Base-by-base conservation (phyloP, 352 stramenopile genomes). In the Aphanomyces invadans region DNA sequence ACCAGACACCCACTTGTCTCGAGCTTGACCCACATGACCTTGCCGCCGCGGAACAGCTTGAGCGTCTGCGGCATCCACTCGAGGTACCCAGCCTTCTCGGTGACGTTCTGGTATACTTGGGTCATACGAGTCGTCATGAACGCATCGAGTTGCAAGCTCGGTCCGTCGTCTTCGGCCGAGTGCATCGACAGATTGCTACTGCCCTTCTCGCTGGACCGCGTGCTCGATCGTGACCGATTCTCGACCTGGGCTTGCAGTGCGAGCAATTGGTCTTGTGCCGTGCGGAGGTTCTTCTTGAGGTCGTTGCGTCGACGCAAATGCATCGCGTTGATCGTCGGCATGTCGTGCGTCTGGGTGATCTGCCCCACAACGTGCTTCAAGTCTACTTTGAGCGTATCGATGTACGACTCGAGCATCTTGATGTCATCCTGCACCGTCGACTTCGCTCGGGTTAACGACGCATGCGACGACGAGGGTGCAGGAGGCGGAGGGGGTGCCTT, bases 281-380 rank as follows among this genome's bases (percentile, higher is more conserved):
- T 38, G 28, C 29, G 32, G 19, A 67, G 49, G 32, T 67, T 67
- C n/a, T 56, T 56, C 60, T 67, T 67, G 33, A 67, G 42, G 21
- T 67, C 60, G 17, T 57, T 57, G 2, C 42, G 60, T n/a, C 60
- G 60, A 25, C 48, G 48, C 11, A 67, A 15, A 28, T 59, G 21
- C 28, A 67, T 49, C 23, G 60, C 39, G 9, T 49, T 4, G 28
- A 57, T 57, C 17, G 46, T 28, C 15, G 55, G 55, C 5, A 57
- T n/a, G 29, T 32, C 23, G 10, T 19, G 23, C 23, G 33, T 65
- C 31, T 23, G 15, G 23, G 48, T 45, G 38, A 67, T 67, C 23
- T 67, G 28, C 28, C n/a, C 25, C 3, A 57, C 29, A 12, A 60
- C 60, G 4, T 12, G 11, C n/a, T 19, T 32, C n/a, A 67, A 33